Evolutionary conservation across 495 filamentous ascomycete species (phyloP), one percentile per base, ranked within the genome.

Genomic region (Coniosporium apollinis): DNA sequence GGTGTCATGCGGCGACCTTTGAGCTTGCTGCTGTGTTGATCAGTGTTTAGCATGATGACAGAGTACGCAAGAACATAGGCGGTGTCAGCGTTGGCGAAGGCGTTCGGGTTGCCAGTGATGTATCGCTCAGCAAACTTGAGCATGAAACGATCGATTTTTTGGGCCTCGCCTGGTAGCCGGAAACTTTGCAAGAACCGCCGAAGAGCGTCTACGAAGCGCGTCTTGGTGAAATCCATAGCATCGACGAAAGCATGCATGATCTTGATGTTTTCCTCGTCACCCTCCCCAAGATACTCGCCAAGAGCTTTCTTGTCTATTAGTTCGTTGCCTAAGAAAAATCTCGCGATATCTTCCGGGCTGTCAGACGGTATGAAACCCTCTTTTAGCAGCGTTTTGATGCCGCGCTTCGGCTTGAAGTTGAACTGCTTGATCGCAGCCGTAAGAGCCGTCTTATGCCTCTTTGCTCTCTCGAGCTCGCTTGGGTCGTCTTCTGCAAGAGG

Each of bases 121-220:
- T 99, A 99, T 18, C 86, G 75, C 49, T 96, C 83, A 26, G 89
- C 91, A 58, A 96, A 99, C 55, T 99, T 99, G 33, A 96, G 65
- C 89, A 99, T 96, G 58, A 94, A 93, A 22, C 89, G 79, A 72
- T 99, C 89, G 44, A 99, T 99, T 62, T 99, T 99, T 54, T 99
- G 89, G 1, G 86, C 86, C 55, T 99, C 89, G 29, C 89, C 89
- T 1, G 89, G 89, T 8, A 99, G 60, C 20, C 89, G 79, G 63
- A 99, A 99, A 30, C 82, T 77, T 56, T 99, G 89, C 10, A 99
- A 62, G 49, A 96, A 99, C 34, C 79, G 70, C 18, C 89, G 72
- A 9, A 99, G 61, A 15, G 89, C 75, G 58, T 93, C 89, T 9
- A 94, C 86, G 42, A 99, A 99, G 7, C 85, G 79, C 31, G 79